Evolutionary conservation across 2,329 filamentous ascomycete genomes (phyloP), one percentile per base, ranked within the genome.

Genomic region (Aspergillus thermomutatus): DNA sequence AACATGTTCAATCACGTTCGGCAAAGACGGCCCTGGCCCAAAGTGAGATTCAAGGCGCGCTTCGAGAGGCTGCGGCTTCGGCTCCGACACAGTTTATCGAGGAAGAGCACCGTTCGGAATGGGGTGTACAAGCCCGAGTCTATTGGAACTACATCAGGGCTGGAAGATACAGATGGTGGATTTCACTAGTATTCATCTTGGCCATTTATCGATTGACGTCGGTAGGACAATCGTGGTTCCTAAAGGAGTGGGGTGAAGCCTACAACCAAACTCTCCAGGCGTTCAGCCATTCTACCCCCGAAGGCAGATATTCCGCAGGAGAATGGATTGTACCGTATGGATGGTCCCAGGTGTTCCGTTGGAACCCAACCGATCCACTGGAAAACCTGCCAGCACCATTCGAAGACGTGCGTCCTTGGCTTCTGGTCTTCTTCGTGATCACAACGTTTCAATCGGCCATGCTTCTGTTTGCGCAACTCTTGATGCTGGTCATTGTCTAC

Each of bases 91-190:
- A 91, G 65, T 92, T 93, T 66, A 87, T 92, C 48, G 87, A 92
- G 66, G 89, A 92, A 31, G 90, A 94, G 69, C 79, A 87, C 62
- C 82, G 90, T 50, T 87, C 83, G 0, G 83, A 90, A 58, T 91
- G 92, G 19, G 86, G 89, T 1, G 89, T 96, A 1, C 84, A 92
- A 64, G 76, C 85, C 10, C 81, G 81, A 6, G 87, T 96, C 0
- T 96, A 96, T 68, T 91, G 89, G 86, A 85, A 87, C 60, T 96
- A 96, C 63, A 86, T 96, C 75, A 89, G 86, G 71, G 90, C 91
- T 4, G 92, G 92, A 2, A 88, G 85, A 11, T 78, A 92, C 47
- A 79, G 79, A 55, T 91, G 87, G 79, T 96, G 92, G 92, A 70
- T 76, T 3, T 65, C 85, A 1, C 79, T 92, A 2, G 77, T 93